Evolutionary conservation across 2,329 filamentous ascomycete species (phyloP).

Genomic region (Trichoderma harzianum): DNA sequence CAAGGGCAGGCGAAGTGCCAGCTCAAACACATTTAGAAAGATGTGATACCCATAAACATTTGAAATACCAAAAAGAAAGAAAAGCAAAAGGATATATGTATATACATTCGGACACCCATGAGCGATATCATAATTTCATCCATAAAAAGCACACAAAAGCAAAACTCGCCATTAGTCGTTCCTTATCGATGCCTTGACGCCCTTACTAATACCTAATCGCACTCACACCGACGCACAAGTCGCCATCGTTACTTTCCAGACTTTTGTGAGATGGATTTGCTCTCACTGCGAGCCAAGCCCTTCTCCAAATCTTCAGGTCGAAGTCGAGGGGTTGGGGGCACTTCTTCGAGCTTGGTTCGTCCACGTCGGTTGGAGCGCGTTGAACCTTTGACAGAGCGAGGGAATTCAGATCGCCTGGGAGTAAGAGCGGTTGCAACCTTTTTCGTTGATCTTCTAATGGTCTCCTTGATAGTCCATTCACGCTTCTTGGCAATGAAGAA

Average conservation of each 20-base stretch:
- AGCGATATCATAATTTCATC: conserved; percentile 19
- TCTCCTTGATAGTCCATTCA: conserved; percentile 76
- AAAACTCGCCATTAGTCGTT: conserved; percentile 3
- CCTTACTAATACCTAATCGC: background rate
- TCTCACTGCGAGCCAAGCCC: conserved; percentile 41
- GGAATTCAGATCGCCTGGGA: conserved; percentile 60
- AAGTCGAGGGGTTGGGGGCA: conserved; percentile 57
- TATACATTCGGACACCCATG: conserved; percentile 14
- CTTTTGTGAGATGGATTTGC: conserved; percentile 33
- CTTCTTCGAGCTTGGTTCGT: conserved; percentile 51
- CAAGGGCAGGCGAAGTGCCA: conserved; percentile 64
- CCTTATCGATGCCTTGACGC: background rate
- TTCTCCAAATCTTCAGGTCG: conserved; percentile 58
- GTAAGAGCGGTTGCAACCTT: conserved; percentile 60
- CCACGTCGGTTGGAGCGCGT: conserved; percentile 30
- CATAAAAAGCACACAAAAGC: background rate
- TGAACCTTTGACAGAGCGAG: conserved; percentile 51
- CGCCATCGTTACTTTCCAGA: background rate
- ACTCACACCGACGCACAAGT: background rate
- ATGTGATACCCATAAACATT: conserved; percentile 42
- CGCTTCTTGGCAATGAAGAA: conserved; percentile 81
- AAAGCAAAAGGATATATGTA: conserved; percentile 13
- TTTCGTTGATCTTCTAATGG: conserved; percentile 63
- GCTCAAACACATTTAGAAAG: conserved; percentile 69
- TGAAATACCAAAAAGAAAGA: conserved; percentile 20